A percentile compares a stretch with the other conserved stretches of the same genome.
phyloP scores from a whole-genome alignment of 768 basidiomycete species.

The Boletus edulis region DNA sequence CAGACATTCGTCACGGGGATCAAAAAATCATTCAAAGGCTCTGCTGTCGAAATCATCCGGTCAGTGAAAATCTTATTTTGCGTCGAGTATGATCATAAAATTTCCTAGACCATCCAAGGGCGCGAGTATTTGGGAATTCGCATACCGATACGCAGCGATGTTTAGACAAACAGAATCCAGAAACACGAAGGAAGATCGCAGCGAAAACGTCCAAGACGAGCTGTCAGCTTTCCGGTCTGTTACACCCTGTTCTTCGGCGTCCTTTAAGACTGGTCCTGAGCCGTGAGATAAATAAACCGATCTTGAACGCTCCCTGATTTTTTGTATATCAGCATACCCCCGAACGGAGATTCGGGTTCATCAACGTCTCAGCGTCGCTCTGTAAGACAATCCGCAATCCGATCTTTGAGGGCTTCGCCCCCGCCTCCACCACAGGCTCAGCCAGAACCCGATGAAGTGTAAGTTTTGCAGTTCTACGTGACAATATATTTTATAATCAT shows the following conservation, averaged over 20 bases:
- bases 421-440: conserved; percentile 32
- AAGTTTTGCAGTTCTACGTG: conserved; percentile 17
- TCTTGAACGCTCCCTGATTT: not conserved
- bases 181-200: not conserved
- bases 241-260: conserved; percentile 18
- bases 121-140: conserved; percentile 13
- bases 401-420: conserved; percentile 11
- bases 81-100: not conserved
- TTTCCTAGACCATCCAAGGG: conserved; percentile 18
- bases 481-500: conserved; percentile 2
- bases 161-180: conserved; percentile 5
- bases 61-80: conserved; percentile 8
- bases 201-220: not conserved
- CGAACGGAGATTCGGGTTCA: conserved; percentile 5
- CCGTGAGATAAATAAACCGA: conserved; percentile 13
- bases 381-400: conserved; percentile 32
- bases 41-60: conserved; percentile 6
- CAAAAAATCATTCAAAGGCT: not conserved
- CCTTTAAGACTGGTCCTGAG: conserved; percentile 10
- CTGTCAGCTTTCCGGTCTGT: conserved; percentile 8
- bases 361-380: conserved; percentile 33
- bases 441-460: conserved; percentile 66
- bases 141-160: conserved; percentile 11
- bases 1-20: conserved; percentile 18
- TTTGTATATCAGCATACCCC: conserved; percentile 8